A percentile compares a stretch with the other conserved stretches of the same genome.
Conservation (phyloP, 192 early-diverging fungal genomes). For the Coemansia sp. region DNA sequence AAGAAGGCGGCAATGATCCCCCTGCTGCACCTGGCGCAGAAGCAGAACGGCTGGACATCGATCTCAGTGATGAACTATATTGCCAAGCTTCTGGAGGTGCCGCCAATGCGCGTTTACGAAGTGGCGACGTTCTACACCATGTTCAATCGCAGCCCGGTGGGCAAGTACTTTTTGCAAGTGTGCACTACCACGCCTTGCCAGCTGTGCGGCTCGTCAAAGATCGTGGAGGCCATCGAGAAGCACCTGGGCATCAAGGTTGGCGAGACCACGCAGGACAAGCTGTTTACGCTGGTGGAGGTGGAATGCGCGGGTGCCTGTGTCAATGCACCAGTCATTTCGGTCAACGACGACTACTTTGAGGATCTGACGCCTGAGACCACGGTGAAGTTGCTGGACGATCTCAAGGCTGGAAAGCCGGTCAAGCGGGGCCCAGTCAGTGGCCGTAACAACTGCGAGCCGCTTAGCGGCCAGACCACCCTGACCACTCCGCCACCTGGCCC, state of each 20-base stretch:
- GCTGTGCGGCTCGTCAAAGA: constrained; percentile 89
- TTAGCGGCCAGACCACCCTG: constrained; percentile 76
- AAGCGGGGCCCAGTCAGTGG: constrained; percentile 82
- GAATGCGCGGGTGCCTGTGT: constrained; percentile 99
- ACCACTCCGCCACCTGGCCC: constrained; percentile 86
- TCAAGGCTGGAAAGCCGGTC: constrained; percentile 78
- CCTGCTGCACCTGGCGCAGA: constrained; percentile 90
- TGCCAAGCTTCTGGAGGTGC: constrained; percentile 89
- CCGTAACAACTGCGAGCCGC: constrained; percentile 87
- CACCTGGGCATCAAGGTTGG: constrained; percentile 91
- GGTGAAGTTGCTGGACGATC: constrained; percentile 78
- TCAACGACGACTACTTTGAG: constrained; percentile 99
- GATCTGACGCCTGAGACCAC: constrained; percentile 92
- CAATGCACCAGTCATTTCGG: constrained; percentile 95
- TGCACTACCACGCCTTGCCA: constrained; percentile 99
- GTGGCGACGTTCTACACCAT: constrained; percentile 99
- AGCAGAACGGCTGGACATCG: constrained; percentile 92
- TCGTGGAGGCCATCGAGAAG: constrained; percentile 82
- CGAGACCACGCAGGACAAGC: constrained; percentile 88
- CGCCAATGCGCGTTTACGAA: constrained; percentile 99
- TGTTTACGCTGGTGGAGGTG: constrained; percentile 98
- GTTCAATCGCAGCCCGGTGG: constrained; percentile 98
- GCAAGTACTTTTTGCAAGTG: constrained; percentile 98
- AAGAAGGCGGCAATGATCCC: constrained; percentile 97
- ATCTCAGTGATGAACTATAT: constrained; percentile 97